phyloP scores from a whole-genome alignment of 2,329 filamentous ascomycete species.

The Penicillium griseofulvum region DNA sequence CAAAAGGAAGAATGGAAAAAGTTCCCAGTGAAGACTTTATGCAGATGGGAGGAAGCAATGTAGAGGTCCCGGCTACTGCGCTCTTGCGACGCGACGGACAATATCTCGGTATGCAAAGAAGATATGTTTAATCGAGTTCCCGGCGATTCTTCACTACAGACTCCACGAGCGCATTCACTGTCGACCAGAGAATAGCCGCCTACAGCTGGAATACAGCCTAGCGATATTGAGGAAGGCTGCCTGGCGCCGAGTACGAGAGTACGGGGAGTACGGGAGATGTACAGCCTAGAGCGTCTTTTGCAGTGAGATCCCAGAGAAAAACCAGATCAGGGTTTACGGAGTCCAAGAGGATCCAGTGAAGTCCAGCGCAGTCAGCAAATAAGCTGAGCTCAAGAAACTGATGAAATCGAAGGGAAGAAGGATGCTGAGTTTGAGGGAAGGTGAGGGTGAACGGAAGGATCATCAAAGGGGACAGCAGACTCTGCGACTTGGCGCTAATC shows the following conservation, averaged over 20 bases:
- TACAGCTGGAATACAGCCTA: constrained; percentile 43
- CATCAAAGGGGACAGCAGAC: constrained; percentile 10
- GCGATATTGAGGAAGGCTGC: constrained; percentile 29
- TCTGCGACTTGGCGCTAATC: constrained; percentile 5
- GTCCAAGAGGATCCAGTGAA: constrained; percentile 13
- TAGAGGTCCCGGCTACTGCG: constrained; percentile 12
- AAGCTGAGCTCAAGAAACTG: constrained; percentile 5
- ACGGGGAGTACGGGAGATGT: constrained; percentile 23
- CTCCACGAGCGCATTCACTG: constrained; percentile 33
- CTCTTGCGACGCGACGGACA: not conserved
- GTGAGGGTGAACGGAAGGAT: constrained; percentile 12
- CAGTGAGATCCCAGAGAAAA: constrained; percentile 18
- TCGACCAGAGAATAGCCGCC: constrained; percentile 32
- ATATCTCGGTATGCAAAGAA: constrained; percentile 10
- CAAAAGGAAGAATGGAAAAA: not conserved
- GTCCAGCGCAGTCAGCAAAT: constrained; percentile 1
- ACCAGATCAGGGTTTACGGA: constrained; percentile 26
- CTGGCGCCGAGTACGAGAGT: constrained; percentile 39
- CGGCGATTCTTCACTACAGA: constrained; percentile 40
- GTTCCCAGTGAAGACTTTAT: not conserved
- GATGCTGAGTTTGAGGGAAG: constrained; percentile 12
- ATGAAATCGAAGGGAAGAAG: constrained; percentile 11
- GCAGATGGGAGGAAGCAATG: constrained; percentile 8
- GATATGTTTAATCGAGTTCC: constrained; percentile 26
- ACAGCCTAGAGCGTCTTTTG: constrained; percentile 31